These are phyloP conservation scores for Pecoramyces ruminantium DNA, from an alignment of 192 early-diverging fungal genomes.

Conservation along the genomic window DNA sequence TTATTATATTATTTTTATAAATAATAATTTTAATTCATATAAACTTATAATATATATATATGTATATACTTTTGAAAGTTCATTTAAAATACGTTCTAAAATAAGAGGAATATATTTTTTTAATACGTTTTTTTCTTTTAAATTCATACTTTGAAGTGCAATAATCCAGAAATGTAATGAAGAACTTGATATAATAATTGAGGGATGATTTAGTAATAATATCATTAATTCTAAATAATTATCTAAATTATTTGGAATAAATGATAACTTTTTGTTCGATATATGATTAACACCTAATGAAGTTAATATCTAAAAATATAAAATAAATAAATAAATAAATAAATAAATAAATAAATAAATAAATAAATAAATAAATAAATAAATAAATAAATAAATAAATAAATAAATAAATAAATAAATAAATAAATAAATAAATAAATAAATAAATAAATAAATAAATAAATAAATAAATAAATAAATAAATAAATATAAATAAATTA, in stretches of 20 bases:
- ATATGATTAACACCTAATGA: background rate
- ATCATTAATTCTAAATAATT: background rate
- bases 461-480: too few relatives aligned
- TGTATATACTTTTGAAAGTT: background rate
- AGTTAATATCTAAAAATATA: background rate
- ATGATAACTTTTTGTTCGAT: background rate
- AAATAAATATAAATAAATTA: background rate
- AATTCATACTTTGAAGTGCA: background rate
- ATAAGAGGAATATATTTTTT: background rate
- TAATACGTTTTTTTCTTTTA: background rate
- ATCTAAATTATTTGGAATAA: background rate
- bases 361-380: too few relatives aligned
- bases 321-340: too few relatives aligned
- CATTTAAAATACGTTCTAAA: background rate
- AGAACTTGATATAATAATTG: background rate
- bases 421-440: too few relatives aligned
- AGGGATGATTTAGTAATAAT: background rate
- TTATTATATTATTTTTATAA: too few relatives aligned
- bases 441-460: too few relatives aligned
- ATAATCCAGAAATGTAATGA: background rate
- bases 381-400: too few relatives aligned
- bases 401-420: too few relatives aligned
- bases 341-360: too few relatives aligned
- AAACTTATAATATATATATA: background rate
- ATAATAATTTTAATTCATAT: too few relatives aligned